phyloP scores from a whole-genome alignment of 345 rosid genomes.

The Raphanus sativus region DNA sequence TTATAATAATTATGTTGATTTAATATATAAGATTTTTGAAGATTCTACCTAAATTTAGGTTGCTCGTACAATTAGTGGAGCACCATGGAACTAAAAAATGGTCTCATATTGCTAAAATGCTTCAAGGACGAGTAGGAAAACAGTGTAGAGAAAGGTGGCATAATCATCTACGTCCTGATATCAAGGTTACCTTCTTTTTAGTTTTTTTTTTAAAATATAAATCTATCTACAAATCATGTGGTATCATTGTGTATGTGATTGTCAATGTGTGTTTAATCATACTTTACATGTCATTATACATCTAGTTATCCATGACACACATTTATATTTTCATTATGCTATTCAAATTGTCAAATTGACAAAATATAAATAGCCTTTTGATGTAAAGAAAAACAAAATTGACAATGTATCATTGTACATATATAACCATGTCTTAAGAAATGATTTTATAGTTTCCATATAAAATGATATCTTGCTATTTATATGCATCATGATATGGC shows the following conservation, averaged over 20 bases:
- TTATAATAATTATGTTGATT: background rate
- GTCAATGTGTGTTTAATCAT: background rate
- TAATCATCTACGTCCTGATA: constrained; percentile 86
- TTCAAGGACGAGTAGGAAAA: constrained; percentile 88
- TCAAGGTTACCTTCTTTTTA: constrained; percentile 52
- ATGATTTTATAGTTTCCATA: background rate
- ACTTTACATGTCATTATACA: background rate
- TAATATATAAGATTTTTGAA: background rate
- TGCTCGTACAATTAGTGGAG: constrained; percentile 61
- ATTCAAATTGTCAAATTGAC: background rate
- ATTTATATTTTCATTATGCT: background rate
- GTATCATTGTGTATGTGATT: background rate
- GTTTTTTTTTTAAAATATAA: background rate
- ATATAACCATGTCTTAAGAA: background rate
- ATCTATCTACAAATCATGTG: background rate
- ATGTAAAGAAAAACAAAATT: background rate
- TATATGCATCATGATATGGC: background rate
- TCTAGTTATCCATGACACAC: background rate
- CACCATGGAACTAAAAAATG: constrained; percentile 71
- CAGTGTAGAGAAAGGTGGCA: constrained; percentile 99
- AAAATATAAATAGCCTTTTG: too few species aligned
- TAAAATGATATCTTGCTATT: background rate
- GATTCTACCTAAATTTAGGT: constrained; percentile 37
- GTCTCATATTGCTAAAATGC: constrained; percentile 78
- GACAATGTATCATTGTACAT: background rate